Evolutionary conservation across 2,329 filamentous ascomycete species (phyloP).

Genomic region (Fusarium musae): DNA sequence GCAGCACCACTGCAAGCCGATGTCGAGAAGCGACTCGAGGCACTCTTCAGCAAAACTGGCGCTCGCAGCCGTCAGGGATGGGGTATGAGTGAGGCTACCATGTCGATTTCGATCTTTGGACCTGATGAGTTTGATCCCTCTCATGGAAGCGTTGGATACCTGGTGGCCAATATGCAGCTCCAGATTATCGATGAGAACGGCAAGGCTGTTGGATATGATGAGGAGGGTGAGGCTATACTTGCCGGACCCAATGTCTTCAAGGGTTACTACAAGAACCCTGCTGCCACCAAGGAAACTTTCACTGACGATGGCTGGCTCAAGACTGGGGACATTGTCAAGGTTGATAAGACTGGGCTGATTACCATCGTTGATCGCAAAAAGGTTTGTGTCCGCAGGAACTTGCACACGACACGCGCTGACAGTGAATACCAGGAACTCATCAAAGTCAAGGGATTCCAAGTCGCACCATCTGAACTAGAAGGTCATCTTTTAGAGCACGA

Average conservation of each 20-base stretch:
- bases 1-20: constrained; percentile 2
- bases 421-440: not conserved
- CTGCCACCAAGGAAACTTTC: not conserved
- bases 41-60: not conserved
- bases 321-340: constrained; percentile 1
- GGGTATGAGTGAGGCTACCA: constrained; percentile 16
- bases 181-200: not conserved
- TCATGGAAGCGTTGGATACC: not conserved
- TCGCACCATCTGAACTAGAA: constrained; percentile 16
- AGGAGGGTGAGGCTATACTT: constrained; percentile 1
- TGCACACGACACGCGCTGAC: fast-evolving
- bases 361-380: constrained; percentile 16
- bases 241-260: not conserved
- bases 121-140: constrained; percentile 10
- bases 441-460: constrained; percentile 17
- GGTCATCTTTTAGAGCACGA: constrained; percentile 6
- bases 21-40: not conserved
- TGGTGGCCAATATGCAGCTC: not conserved
- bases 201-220: not conserved
- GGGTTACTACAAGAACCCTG: not conserved
- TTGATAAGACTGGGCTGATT: not conserved
- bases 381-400: not conserved
- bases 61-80: constrained; percentile 4
- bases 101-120: not conserved
- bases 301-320: constrained; percentile 1